phyloP scores from a whole-genome alignment of 495 filamentous ascomycete genomes.

The Penicillium diatomitis region DNA sequence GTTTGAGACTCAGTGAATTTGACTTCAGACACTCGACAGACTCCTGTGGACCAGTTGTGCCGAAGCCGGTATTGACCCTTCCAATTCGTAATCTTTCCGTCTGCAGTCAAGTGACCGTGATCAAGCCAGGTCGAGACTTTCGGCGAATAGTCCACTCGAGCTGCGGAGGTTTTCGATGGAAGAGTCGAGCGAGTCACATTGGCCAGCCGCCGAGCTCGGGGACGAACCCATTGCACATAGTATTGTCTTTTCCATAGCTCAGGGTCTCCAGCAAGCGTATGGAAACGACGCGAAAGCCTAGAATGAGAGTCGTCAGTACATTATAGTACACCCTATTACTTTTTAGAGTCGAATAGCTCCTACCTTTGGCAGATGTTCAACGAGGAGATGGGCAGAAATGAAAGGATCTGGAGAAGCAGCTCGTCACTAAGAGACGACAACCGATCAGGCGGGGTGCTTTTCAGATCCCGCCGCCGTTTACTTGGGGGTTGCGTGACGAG shows the following conservation, averaged over 20 bases:
- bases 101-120: conserved; percentile 48
- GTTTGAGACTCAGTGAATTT: conserved; percentile 48
- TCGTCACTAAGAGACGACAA: conserved; percentile 74
- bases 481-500: conserved; percentile 4
- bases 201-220: conserved; percentile 68
- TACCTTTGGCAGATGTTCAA: conserved; percentile 63
- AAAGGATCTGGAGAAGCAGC: conserved; percentile 75
- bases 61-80: conserved; percentile 83
- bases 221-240: conserved; percentile 81
- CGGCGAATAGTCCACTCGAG: conserved; percentile 53
- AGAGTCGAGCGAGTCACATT: conserved; percentile 44
- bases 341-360: background rate
- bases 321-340: background rate
- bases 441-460: conserved; percentile 22
- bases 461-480: conserved; percentile 31
- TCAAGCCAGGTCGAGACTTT: conserved; percentile 78
- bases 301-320: background rate
- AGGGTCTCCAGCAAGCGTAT: conserved; percentile 66
- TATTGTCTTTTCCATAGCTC: conserved; percentile 89
- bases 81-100: conserved; percentile 57
- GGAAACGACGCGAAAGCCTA: conserved; percentile 70
- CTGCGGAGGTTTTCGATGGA: conserved; percentile 13
- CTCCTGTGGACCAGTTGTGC: conserved; percentile 86
- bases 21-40: conserved; percentile 71
- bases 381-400: conserved; percentile 58